These are phyloP conservation scores for Odonthalia washingtoniensis DNA, from an alignment of 31 red algal genomes.

Conservation along the genomic window DNA sequence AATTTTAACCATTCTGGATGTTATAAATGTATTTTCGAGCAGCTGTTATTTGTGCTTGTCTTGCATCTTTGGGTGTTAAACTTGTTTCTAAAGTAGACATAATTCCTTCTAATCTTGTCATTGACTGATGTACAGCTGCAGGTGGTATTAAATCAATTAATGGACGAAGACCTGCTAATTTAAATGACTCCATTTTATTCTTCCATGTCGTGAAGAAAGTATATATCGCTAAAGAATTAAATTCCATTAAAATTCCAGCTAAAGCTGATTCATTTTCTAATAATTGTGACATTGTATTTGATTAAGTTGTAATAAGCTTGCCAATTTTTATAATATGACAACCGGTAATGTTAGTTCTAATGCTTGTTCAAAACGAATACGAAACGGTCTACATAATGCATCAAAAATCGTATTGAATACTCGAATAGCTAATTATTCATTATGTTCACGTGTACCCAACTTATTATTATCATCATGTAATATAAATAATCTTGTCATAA, in stretches of 20 bases:
- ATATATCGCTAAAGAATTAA: slow-evolving; percentile 77
- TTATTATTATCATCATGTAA: slow-evolving; percentile 35
- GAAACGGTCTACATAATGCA: slow-evolving; percentile 90
- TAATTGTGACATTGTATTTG: slow-evolving; percentile 68
- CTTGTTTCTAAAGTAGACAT: slow-evolving; percentile 88
- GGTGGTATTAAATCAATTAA: slow-evolving; percentile 82
- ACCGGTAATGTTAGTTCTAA: slow-evolving; percentile 82
- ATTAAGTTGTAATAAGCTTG: slow-evolving; percentile 92
- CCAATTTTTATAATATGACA: slow-evolving; percentile 79
- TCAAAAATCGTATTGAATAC: slow-evolving; percentile 88
- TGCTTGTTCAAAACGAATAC: slow-evolving; percentile 88
- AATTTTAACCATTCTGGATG: no score
- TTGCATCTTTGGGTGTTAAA: slow-evolving; percentile 76
- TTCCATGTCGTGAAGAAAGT: slow-evolving; percentile 90
- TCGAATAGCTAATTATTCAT: slow-evolving; percentile 63
- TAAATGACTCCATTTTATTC: slow-evolving; percentile 78
- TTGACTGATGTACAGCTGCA: slow-evolving; percentile 79
- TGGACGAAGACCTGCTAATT: slow-evolving; percentile 42
- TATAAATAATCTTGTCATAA: slow-evolving; percentile 79
- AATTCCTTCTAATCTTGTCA: slow-evolving; percentile 90
- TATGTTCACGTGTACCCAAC: slow-evolving; percentile 41
- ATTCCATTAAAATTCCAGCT: slow-evolving; percentile 84
- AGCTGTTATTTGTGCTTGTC: slow-evolving; percentile 69
- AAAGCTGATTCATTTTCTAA: slow-evolving; percentile 81
- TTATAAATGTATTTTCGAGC: slow-evolving; percentile 85